A percentile compares a stretch with the other conserved stretches of the same genome.
Conservation (phyloP, 148 eudicot species). For the Tetragonia tetragonoides region DNA sequence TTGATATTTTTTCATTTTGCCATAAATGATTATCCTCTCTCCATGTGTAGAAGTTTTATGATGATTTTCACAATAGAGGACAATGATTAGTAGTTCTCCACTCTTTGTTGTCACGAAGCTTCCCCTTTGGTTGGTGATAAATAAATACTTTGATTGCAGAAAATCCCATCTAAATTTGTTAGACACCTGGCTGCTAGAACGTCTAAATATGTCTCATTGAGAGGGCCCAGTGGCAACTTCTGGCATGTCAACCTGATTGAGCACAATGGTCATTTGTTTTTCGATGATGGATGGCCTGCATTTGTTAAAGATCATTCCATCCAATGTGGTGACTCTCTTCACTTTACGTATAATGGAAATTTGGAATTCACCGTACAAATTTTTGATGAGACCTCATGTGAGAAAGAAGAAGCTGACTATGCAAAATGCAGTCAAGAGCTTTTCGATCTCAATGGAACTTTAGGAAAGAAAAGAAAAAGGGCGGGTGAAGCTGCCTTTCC, state of each 20-base stretch:
- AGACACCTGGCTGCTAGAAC: constrained; percentile 52
- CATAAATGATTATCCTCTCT: background rate
- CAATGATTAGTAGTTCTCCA: background rate
- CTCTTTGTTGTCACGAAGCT: constrained; percentile 6
- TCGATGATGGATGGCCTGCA: constrained; percentile 68
- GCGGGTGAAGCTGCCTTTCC: constrained; percentile 27
- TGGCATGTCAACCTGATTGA: constrained; percentile 62
- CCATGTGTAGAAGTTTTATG: background rate
- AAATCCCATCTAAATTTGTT: constrained; percentile 60
- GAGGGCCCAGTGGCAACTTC: constrained; percentile 78
- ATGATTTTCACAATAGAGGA: background rate
- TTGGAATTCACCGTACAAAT: constrained; percentile 65
- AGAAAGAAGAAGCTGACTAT: constrained; percentile 69
- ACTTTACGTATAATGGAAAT: constrained; percentile 78
- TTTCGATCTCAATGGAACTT: constrained; percentile 20
- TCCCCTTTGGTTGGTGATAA: background rate
- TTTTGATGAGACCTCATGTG: constrained; percentile 79
- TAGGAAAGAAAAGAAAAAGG: constrained; percentile 51
- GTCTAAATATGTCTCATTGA: constrained; percentile 47
- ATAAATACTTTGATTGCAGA: constrained; percentile 39
- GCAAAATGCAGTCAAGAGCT: constrained; percentile 60
- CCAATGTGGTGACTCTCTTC: constrained; percentile 67
- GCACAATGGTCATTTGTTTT: constrained; percentile 45
- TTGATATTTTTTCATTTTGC: background rate
- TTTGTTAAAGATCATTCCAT: constrained; percentile 74